Base-by-base conservation (phyloP, 805 yeast genomes). In the Wickerhamiella dianesei region DNA sequence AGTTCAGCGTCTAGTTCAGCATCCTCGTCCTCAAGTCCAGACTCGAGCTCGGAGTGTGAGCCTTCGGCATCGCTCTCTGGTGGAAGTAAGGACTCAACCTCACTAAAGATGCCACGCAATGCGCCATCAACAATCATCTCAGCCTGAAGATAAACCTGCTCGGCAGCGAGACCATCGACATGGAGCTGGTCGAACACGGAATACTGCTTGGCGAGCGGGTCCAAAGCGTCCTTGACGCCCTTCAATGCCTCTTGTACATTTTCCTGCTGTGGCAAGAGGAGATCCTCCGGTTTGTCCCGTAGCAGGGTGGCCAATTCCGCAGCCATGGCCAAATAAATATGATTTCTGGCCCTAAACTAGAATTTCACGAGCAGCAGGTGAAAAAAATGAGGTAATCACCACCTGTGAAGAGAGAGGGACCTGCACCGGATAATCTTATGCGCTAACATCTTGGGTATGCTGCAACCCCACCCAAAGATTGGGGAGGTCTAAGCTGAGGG, bases 131-230 rank as follows among this genome's bases (percentile, higher is more conserved):
- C 67, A 17, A 89, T 80, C 66, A 89, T 73, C 63, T 83, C 85
- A 2, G 84, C 80, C 64, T 89, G 97, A 47, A 89, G 94, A 86
- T 89, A 89, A 0, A 92, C 87, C 60, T 89, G 97, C 37, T 81
- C 74, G 20, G 95, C 79, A 61, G 84, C 95, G 46, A 89, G 68
- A 0, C 96, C 97, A 43, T 87, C 94, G 13, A 82, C 72, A 55
- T 80, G 77, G 18, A 89, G 72, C 59, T 84, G 87, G 62, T 87
- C 95, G 18, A 89, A 68, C 4, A 82, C 81, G 1, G 92, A 75
- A 47, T 67, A 65, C 40, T 62, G 46, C 41, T 63, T 61, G 20
- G 77, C 71, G 32, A 80, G 66, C 3, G 82, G 81, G 57, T 81
- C 86, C 46, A 81, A 65, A 5, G 74, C 67, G 39, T 55, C 47